Conservation (phyloP, 2,329 filamentous ascomycete genomes). For the Paecilomyces formosus region DNA sequence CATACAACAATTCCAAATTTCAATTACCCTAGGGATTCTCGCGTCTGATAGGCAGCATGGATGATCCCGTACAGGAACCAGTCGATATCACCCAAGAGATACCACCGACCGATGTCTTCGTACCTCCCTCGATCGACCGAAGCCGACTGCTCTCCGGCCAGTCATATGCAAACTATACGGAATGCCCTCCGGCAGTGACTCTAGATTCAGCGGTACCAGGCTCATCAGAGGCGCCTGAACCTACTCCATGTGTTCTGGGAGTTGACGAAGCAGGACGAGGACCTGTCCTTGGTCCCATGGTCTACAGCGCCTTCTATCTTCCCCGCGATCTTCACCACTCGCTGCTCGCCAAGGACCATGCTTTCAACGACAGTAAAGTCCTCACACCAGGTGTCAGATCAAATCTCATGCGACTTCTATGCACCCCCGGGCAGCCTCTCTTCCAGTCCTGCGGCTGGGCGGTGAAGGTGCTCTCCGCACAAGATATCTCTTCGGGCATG, state of each 20-base stretch:
- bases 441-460: constrained; percentile 73
- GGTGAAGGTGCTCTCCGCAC: constrained; percentile 69
- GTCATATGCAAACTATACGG: constrained; percentile 66
- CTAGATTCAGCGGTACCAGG: constrained; percentile 15
- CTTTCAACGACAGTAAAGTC: constrained; percentile 93
- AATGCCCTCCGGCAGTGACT: constrained; percentile 56
- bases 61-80: constrained; percentile 18
- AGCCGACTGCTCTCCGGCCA: constrained; percentile 53
- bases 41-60: constrained; percentile 21
- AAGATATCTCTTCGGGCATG: constrained; percentile 76
- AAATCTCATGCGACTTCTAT: constrained; percentile 63
- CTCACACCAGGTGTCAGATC: constrained; percentile 74
- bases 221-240: constrained; percentile 26
- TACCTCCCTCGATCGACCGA: constrained; percentile 62
- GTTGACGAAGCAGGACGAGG: constrained; percentile 92
- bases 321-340: constrained; percentile 58
- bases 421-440: constrained; percentile 54
- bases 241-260: constrained; percentile 66
- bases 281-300: constrained; percentile 76
- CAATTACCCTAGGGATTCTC: not conserved
- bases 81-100: constrained; percentile 25
- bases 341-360: constrained; percentile 69
- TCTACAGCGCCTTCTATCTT: constrained; percentile 65
- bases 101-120: constrained; percentile 39
- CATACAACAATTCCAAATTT: not conserved